phyloP scores from a whole-genome alignment of 1,284 basidiomycete genomes.

The Cerrena zonata region DNA sequence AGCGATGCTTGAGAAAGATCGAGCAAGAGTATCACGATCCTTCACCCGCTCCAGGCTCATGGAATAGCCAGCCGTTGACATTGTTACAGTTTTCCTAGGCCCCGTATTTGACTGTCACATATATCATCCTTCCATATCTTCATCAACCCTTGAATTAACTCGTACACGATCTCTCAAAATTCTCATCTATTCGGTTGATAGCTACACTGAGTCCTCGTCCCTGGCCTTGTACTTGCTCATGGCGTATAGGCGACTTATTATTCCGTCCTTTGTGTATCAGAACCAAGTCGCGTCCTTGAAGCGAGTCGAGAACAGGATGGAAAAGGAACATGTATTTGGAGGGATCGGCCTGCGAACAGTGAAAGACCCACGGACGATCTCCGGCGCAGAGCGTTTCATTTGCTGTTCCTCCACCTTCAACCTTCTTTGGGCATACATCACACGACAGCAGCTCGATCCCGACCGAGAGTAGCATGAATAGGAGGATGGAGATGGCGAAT shows the following conservation, averaged over 20 bases:
- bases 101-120: not conserved
- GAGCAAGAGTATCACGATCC: not conserved
- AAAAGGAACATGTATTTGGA: conserved; percentile 30
- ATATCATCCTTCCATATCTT: conserved; percentile 15
- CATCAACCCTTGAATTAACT: conserved; percentile 10
- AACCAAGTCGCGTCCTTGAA: conserved; percentile 74
- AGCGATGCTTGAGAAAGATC: conserved; percentile 28
- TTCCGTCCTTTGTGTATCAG: conserved; percentile 93
- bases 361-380: not conserved
- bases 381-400: conserved; percentile 34
- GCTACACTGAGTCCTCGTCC: conserved; percentile 89
- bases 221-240: conserved; percentile 86
- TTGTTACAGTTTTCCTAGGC: not conserved
- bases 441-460: not conserved
- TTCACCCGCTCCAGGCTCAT: not conserved
- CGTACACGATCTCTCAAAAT: conserved; percentile 60
- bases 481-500: not conserved
- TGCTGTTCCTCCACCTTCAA: conserved; percentile 22
- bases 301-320: conserved; percentile 62
- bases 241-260: conserved; percentile 61
- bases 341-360: not conserved
- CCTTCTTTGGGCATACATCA: not conserved
- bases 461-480: not conserved
- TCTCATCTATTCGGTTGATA: conserved; percentile 72
- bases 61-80: conserved; percentile 9